A percentile compares a stretch with the other conserved stretches of the same genome.
phyloP scores from a whole-genome alignment of 2,329 filamentous ascomycete genomes.

The Ophiostoma himal-ulmi region DNA sequence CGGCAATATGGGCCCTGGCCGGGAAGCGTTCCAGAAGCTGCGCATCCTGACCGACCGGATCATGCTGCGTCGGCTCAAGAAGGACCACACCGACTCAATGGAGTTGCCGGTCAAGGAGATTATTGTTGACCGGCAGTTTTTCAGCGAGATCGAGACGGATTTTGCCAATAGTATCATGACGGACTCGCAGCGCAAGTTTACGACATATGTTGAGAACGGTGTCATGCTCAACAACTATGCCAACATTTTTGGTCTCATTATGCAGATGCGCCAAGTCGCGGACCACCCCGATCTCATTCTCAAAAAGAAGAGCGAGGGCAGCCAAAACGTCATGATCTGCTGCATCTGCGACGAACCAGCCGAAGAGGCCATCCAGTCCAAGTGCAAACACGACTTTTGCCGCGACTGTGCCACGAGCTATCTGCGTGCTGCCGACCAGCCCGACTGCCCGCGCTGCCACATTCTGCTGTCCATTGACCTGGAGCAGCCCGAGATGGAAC shows the following conservation, averaged over 20 bases:
- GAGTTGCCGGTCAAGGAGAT: conserved; percentile 94
- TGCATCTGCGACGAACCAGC: conserved; percentile 95
- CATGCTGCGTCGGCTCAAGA: conserved; percentile 93
- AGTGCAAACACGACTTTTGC: conserved; percentile 90
- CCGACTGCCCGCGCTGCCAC: conserved; percentile 86
- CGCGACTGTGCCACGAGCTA: conserved; percentile 75
- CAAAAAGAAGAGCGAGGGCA: conserved; percentile 78
- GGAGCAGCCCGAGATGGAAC: conserved; percentile 90
- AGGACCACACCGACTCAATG: conserved; percentile 89
- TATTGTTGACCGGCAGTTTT: conserved; percentile 88
- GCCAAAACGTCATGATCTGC: conserved; percentile 85
- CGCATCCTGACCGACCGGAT: conserved; percentile 85
- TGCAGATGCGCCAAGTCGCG: conserved; percentile 98
- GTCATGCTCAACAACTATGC: conserved; percentile 96
- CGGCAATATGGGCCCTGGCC: conserved; percentile 57
- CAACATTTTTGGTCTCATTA: conserved; percentile 97
- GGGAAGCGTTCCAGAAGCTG: conserved; percentile 70
- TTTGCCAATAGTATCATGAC: conserved; percentile 96
- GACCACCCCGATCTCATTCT: conserved; percentile 93
- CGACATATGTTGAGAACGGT: conserved; percentile 90
- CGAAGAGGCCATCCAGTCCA: conserved; percentile 87
- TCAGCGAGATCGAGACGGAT: conserved; percentile 91
- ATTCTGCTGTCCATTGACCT: conserved; percentile 85
- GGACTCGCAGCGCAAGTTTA: conserved; percentile 79
- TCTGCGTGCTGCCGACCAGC: conserved; percentile 67